phyloP scores from a whole-genome alignment of 768 basidiomycete species.

The Austroboletus eburneus region DNA sequence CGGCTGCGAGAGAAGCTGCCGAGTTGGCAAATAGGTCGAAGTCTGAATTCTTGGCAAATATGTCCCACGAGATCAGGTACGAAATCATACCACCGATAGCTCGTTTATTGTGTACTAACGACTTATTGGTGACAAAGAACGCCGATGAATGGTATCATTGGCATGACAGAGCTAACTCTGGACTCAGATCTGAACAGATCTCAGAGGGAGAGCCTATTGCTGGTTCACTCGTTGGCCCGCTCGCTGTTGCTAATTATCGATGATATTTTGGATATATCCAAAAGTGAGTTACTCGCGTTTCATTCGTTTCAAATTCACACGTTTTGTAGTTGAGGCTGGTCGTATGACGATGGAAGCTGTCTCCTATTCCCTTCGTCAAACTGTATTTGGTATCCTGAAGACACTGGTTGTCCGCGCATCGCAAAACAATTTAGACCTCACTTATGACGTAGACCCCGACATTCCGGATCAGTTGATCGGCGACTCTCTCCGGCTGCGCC shows the following conservation, averaged over 20 bases:
- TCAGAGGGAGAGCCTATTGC: conserved; percentile 90
- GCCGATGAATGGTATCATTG: conserved; percentile 99
- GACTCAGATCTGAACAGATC: conserved; percentile 93
- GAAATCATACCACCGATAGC: conserved; percentile 26
- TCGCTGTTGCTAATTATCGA: conserved; percentile 95
- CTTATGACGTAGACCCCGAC: conserved; percentile 91
- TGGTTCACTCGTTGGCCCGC: conserved; percentile 92
- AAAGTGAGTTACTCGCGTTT: conserved; percentile 65
- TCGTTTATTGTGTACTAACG: conserved; percentile 2
- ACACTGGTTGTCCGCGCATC: conserved; percentile 96
- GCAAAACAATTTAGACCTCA: conserved; percentile 93
- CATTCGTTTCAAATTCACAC: conserved; percentile 5
- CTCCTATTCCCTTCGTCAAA: conserved; percentile 93
- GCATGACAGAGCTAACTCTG: conserved; percentile 98
- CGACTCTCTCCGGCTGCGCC: conserved; percentile 89
- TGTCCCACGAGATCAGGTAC: conserved; percentile 94
- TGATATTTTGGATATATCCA: conserved; percentile 98
- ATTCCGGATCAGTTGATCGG: conserved; percentile 98
- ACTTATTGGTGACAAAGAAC: conserved; percentile 52
- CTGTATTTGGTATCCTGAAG: conserved; percentile 96
- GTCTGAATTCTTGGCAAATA: conserved; percentile 98
- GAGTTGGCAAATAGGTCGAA: conserved; percentile 95
- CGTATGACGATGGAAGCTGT: conserved; percentile 99
- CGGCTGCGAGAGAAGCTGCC: conserved; percentile 93
- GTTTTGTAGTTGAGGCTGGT: conserved; percentile 82